Evolutionary conservation across 192 early-diverging fungal species (phyloP).

Genomic region (Gorgonomyces haynaldii): DNA sequence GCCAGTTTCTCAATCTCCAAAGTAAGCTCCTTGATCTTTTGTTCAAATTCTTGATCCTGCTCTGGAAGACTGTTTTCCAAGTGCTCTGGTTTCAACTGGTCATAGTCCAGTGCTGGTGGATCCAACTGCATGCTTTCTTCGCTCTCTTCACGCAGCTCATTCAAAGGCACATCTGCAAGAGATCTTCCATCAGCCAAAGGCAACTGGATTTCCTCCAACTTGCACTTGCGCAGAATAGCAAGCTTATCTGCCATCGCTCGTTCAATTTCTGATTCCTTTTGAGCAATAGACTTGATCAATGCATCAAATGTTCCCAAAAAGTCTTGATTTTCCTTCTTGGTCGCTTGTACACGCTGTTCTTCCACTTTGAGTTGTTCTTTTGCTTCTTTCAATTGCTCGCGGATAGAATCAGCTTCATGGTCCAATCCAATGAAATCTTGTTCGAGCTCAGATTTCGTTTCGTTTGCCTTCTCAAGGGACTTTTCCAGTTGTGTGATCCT

Average conservation of each 20-base stretch:
- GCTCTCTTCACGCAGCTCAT: slow-evolving; percentile 25
- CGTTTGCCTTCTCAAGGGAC: slow-evolving; percentile 14
- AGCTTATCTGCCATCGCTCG: slow-evolving; percentile 62
- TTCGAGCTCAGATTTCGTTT: slow-evolving; percentile 26
- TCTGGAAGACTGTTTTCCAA: slow-evolving; percentile 38
- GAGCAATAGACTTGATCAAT: slow-evolving; percentile 5
- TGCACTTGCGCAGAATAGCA: slow-evolving; percentile 75
- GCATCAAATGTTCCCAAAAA: no score
- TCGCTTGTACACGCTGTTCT: slow-evolving; percentile 38
- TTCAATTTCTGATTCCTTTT: slow-evolving; percentile 62
- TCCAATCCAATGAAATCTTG: slow-evolving; percentile 18
- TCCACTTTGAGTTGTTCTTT: slow-evolving; percentile 41
- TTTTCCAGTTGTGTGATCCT: slow-evolving; percentile 23
- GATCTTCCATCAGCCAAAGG: slow-evolving; percentile 59
- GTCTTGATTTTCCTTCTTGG: slow-evolving; percentile 32
- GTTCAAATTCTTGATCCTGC: slow-evolving; percentile 55
- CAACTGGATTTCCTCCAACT: slow-evolving; percentile 85
- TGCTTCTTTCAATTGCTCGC: slow-evolving; percentile 34
- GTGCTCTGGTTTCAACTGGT: slow-evolving; percentile 15
- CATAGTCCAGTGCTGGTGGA: slow-evolving; percentile 12
- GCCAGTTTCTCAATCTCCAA: slow-evolving; percentile 73
- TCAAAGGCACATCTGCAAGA: slow-evolving; percentile 64
- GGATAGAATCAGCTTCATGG: slow-evolving; percentile 28
- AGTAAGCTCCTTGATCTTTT: slow-evolving; percentile 42
- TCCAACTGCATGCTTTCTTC: neutral